phyloP scores from a whole-genome alignment of 495 filamentous ascomycete genomes.

The Penicillium steckii region DNA sequence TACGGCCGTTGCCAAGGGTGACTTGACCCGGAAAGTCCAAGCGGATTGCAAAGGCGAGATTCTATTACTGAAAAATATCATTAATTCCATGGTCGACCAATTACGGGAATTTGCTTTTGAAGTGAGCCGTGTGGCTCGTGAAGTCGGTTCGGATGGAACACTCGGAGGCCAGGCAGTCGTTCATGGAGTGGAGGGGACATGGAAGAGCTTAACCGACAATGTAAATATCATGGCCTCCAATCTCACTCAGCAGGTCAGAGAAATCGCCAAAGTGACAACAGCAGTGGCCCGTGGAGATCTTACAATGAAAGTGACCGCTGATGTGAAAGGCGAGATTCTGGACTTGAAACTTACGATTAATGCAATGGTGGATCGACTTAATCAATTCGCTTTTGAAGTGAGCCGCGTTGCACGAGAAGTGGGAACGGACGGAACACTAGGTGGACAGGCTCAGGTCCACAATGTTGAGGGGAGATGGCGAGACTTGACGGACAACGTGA shows the following conservation, averaged over 20 bases:
- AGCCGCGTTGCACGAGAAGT: constrained; percentile 90
- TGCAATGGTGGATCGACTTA: constrained; percentile 89
- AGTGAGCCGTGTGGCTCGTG: constrained; percentile 86
- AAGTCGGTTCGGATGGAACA: constrained; percentile 86
- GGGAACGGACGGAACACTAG: constrained; percentile 83
- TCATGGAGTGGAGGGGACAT: constrained; percentile 90
- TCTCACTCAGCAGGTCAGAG: constrained; percentile 76
- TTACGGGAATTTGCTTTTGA: constrained; percentile 87
- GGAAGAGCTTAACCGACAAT: constrained; percentile 90
- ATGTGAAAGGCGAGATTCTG: constrained; percentile 90
- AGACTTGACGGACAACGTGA: constrained; percentile 89
- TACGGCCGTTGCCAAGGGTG: constrained; percentile 84
- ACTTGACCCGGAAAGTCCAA: constrained; percentile 87
- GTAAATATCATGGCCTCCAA: constrained; percentile 91
- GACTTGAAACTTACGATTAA: constrained; percentile 91
- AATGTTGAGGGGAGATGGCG: constrained; percentile 92
- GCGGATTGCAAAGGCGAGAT: constrained; percentile 91
- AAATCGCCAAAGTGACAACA: constrained; percentile 91
- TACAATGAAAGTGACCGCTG: constrained; percentile 86
- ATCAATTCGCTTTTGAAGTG: constrained; percentile 89
- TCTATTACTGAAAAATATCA: constrained; percentile 81
- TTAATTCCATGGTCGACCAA: constrained; percentile 94
- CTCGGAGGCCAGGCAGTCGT: constrained; percentile 91
- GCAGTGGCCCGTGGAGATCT: constrained; percentile 87
- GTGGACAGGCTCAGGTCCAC: constrained; percentile 87